Conservation (phyloP, 768 basidiomycete species). For the Naganishia vaughanmartiniae region DNA sequence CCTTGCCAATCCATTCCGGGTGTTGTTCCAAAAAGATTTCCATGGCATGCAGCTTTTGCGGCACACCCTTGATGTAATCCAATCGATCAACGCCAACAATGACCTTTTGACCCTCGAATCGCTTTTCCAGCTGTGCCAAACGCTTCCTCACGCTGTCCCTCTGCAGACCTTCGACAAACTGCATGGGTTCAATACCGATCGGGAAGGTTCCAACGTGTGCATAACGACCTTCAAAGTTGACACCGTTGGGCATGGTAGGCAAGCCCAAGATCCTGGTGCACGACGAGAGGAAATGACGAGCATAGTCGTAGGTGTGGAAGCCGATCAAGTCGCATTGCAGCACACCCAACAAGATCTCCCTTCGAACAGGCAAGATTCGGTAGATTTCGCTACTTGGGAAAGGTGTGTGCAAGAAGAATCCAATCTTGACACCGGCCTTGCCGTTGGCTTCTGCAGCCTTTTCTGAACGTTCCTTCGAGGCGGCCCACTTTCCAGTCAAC, state of each 20-base stretch:
- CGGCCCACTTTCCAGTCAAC: slow-evolving; percentile 36
- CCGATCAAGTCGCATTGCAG: slow-evolving; percentile 96
- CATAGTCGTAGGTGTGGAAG: slow-evolving; percentile 99
- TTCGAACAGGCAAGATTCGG: slow-evolving; percentile 93
- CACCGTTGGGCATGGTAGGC: slow-evolving; percentile 95
- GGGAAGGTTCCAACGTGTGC: slow-evolving; percentile 98
- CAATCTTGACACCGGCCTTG: slow-evolving; percentile 72
- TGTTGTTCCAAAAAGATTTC: slow-evolving; percentile 96
- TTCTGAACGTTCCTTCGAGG: slow-evolving; percentile 31
- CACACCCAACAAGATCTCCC: slow-evolving; percentile 94
- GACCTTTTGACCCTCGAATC: slow-evolving; percentile 91
- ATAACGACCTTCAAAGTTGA: slow-evolving; percentile 90
- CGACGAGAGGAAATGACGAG: slow-evolving; percentile 96
- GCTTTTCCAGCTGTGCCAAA: slow-evolving; percentile 74
- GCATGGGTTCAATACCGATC: slow-evolving; percentile 92
- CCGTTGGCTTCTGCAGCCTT: slow-evolving; percentile 47
- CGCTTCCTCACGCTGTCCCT: slow-evolving; percentile 77
- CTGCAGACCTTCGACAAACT: slow-evolving; percentile 82
- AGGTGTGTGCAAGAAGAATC: slow-evolving; percentile 97
- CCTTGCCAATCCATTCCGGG: slow-evolving; percentile 99
- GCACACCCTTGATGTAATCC: slow-evolving; percentile 99
- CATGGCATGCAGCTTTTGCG: slow-evolving; percentile 93
- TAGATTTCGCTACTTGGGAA: slow-evolving; percentile 98
- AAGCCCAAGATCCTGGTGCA: slow-evolving; percentile 94
- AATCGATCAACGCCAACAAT: slow-evolving; percentile 97